Evolutionary conservation across 192 early-diverging fungal species (phyloP).

Genomic region (Lobosporangium transversale): DNA sequence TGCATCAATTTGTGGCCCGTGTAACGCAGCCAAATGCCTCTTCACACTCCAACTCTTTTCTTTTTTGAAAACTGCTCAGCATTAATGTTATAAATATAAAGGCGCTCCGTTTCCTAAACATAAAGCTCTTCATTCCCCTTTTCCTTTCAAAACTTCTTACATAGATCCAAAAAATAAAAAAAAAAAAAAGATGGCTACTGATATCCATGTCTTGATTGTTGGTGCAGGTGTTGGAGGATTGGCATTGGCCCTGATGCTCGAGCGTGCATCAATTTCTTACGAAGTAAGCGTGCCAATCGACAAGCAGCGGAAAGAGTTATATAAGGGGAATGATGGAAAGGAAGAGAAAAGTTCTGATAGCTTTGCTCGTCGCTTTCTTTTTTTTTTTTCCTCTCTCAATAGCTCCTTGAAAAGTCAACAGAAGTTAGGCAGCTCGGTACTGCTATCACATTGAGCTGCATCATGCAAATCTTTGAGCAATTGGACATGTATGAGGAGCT

Average conservation of each 20-base stretch:
- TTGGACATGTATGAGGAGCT: slow-evolving; percentile 15
- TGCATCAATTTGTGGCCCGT: no score
- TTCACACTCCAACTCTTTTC: no score
- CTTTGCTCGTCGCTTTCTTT: background rate
- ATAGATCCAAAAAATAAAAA: no score
- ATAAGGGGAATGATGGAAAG: slow-evolving; percentile 6
- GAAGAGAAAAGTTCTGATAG: background rate
- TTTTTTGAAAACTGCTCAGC: no score
- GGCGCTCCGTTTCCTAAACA: no score
- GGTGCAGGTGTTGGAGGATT: slow-evolving; percentile 35
- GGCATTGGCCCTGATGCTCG: slow-evolving; percentile 29
- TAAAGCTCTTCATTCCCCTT: no score
- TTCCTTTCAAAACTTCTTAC: no score
- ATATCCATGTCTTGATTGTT: slow-evolving; percentile 26
- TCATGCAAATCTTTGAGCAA: slow-evolving; percentile 16
- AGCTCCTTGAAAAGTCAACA: slow-evolving; percentile 6
- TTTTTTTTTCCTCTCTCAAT: background rate
- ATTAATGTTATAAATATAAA: no score
- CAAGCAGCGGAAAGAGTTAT: background rate
- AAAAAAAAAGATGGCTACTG: slow-evolving; percentile 31
- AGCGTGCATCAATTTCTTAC: slow-evolving; percentile 26
- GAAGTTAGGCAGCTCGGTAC: slow-evolving; percentile 20
- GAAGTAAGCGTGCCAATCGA: slow-evolving; percentile 8
- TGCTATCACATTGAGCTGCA: background rate
- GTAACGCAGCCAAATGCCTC: no score